A percentile compares a stretch with the other conserved stretches of the same genome.
Evolutionary conservation across 1,139 yeast genomes (phyloP).

Genomic region (Candida tetrigidarum): DNA sequence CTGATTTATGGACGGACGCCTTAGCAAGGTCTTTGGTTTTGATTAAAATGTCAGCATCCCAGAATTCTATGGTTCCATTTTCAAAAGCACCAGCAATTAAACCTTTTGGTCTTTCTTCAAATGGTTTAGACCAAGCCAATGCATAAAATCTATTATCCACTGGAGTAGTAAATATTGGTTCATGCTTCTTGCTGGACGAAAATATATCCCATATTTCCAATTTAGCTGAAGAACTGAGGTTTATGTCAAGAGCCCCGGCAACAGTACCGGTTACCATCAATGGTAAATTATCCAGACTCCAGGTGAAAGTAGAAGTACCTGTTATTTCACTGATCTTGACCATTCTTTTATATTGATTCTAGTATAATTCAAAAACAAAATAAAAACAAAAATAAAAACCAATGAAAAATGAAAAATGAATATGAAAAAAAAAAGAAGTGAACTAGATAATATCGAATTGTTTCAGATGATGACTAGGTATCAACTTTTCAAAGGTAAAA

Average conservation of each 20-base stretch:
- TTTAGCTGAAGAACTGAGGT: slow-evolving; percentile 76
- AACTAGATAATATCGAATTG: neutral
- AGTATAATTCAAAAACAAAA: no score
- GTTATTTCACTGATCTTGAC: slow-evolving; percentile 84
- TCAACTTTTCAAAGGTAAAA: neutral
- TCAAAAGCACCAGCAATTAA: slow-evolving; percentile 90
- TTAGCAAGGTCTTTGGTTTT: slow-evolving; percentile 40
- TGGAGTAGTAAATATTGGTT: slow-evolving; percentile 55
- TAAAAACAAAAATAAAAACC: slow-evolving; percentile 6
- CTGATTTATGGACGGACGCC: slow-evolving; percentile 52
- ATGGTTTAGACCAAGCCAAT: slow-evolving; percentile 81
- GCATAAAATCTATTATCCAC: slow-evolving; percentile 74
- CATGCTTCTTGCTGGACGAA: slow-evolving; percentile 38
- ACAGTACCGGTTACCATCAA: slow-evolving; percentile 87
- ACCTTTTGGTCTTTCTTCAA: slow-evolving; percentile 57
- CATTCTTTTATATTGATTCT: slow-evolving; percentile 45
- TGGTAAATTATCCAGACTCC: slow-evolving; percentile 84
- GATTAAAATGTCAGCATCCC: slow-evolving; percentile 59
- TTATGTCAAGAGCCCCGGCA: slow-evolving; percentile 92
- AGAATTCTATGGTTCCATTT: slow-evolving; percentile 77
- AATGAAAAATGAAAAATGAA: neutral
- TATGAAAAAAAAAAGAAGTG: slow-evolving; percentile 6
- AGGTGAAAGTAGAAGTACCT: slow-evolving; percentile 91
- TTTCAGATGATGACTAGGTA: neutral
- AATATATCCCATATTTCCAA: slow-evolving; percentile 82